Percentiles rank a stretch among this genome's conserved stretches.
These are phyloP conservation scores for Conringia planisiliqua DNA, from an alignment of 345 rosid species.

Conservation along the genomic window DNA sequence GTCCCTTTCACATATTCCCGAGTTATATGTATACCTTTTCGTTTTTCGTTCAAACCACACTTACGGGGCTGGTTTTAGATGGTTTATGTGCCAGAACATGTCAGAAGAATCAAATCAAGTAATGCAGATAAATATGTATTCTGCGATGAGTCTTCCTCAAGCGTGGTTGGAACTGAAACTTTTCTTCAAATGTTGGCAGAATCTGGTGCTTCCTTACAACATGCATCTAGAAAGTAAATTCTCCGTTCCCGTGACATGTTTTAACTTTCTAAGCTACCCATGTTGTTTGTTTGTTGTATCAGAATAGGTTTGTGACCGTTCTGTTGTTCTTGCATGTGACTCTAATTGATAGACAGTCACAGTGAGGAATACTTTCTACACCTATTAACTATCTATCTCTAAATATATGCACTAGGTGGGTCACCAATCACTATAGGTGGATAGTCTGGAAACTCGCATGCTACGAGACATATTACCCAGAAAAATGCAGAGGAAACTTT, in stretches of 20 bases:
- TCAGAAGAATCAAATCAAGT: slow-evolving; percentile 45
- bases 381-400: slow-evolving; percentile 6
- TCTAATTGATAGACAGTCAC: slow-evolving; percentile 1
- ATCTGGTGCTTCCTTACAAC: slow-evolving; percentile 65
- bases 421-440: slow-evolving; percentile 82
- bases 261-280: slow-evolving; percentile 9
- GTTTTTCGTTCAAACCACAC: slow-evolving; percentile 14
- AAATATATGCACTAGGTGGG: slow-evolving; percentile 57
- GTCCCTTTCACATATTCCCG: not conserved
- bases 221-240: slow-evolving; percentile 59
- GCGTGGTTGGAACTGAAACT: slow-evolving; percentile 53
- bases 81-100: slow-evolving; percentile 40
- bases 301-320: not conserved
- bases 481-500: slow-evolving; percentile 51
- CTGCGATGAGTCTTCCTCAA: slow-evolving; percentile 48
- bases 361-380: not conserved
- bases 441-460: slow-evolving; percentile 90
- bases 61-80: slow-evolving; percentile 35
- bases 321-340: not conserved
- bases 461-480: slow-evolving; percentile 62
- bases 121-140: slow-evolving; percentile 61
- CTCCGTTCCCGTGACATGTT: slow-evolving; percentile 19
- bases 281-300: not conserved
- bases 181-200: slow-evolving; percentile 53
- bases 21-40: not conserved